These are phyloP conservation scores for Ceratobasidium sp. DNA, from an alignment of 1,284 basidiomycete genomes.

Conservation along the genomic window DNA sequence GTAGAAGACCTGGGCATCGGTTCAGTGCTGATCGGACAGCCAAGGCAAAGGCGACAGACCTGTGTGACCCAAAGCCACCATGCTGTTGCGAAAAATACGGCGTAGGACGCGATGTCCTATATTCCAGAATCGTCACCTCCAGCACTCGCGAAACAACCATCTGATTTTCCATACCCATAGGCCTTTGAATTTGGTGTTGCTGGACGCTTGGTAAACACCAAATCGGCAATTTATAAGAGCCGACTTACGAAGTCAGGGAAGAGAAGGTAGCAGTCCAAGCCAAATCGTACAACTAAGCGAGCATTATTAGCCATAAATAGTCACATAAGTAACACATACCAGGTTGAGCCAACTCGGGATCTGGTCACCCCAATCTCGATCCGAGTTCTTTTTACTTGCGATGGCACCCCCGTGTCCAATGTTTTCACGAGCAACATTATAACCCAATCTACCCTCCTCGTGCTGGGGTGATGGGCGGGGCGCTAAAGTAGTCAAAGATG, in stretches of 20 bases:
- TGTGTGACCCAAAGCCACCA: constrained; percentile 45
- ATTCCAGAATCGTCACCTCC: background rate
- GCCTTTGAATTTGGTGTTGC: constrained; percentile 15
- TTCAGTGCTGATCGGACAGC: background rate
- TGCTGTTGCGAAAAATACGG: constrained; percentile 22
- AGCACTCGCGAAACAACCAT: background rate
- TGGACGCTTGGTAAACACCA: background rate
- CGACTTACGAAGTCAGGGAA: constrained; percentile 22
- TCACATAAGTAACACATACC: background rate
- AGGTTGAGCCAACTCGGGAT: constrained; percentile 27
- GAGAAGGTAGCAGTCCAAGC: constrained; percentile 29
- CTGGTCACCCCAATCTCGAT: constrained; percentile 27
- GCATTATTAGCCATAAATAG: background rate
- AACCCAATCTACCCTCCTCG: background rate
- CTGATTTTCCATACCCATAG: constrained; percentile 13
- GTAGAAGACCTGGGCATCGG: constrained; percentile 10
- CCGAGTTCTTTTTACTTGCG: constrained; percentile 11
- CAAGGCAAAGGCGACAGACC: background rate
- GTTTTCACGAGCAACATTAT: background rate
- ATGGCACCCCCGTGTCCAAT: background rate
- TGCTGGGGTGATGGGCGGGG: background rate
- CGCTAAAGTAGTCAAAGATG: background rate
- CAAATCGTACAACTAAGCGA: constrained; percentile 20
- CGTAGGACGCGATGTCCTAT: constrained; percentile 25
- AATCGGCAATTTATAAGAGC: background rate